These are phyloP conservation scores for Hypoxylon sp. DNA, from an alignment of 2,329 filamentous ascomycete genomes.

Conservation along the genomic window DNA sequence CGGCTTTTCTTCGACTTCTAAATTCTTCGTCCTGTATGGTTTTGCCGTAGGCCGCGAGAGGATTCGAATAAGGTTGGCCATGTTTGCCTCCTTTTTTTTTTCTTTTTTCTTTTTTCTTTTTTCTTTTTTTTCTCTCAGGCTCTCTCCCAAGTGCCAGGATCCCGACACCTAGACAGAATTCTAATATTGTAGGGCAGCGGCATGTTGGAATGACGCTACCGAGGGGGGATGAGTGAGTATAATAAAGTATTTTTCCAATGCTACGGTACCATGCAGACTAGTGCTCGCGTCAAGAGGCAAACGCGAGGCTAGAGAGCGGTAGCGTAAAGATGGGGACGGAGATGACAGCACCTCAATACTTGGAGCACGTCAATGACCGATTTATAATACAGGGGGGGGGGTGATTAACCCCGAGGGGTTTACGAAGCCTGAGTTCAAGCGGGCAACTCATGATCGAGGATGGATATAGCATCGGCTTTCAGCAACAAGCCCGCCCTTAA, in stretches of 20 bases:
- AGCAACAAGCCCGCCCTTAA: too few species aligned
- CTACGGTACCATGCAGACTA: background rate
- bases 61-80: conserved; percentile 53
- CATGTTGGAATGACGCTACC: conserved; percentile 1
- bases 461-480: too few species aligned
- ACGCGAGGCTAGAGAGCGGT: conserved; percentile 16
- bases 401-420: conserved; percentile 3
- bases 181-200: background rate
- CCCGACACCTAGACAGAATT: background rate
- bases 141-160: too few species aligned
- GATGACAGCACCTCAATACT: conserved; percentile 18
- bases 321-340: conserved; percentile 18
- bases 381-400: too few species aligned
- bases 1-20: conserved; percentile 48
- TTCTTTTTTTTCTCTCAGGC: too few species aligned
- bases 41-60: conserved; percentile 61
- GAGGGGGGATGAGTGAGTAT: conserved; percentile 3
- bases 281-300: conserved; percentile 22
- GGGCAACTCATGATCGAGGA: too few species aligned
- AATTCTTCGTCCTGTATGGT: conserved; percentile 55
- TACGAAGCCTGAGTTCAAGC: too few species aligned
- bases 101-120: too few species aligned
- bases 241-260: conserved; percentile 12
- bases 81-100: conserved; percentile 35
- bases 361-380: conserved; percentile 7